Conservation (phyloP, 208 protist genomes). For the Trypanosoma lewisi region DNA sequence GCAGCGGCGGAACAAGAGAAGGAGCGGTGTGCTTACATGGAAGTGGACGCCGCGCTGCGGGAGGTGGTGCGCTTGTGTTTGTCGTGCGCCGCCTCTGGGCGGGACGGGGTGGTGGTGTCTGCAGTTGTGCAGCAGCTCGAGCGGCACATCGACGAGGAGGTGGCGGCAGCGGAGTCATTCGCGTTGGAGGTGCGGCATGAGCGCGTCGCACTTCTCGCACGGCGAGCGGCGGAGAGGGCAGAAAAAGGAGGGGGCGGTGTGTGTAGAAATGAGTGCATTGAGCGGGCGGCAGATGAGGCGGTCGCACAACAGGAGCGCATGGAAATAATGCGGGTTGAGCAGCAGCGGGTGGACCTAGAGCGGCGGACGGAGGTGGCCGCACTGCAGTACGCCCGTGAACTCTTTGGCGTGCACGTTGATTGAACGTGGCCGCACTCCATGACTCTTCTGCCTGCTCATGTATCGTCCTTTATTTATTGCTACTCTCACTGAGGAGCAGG, state of each 20-base stretch:
- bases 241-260: neutral
- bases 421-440: too few species aligned
- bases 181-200: conserved; percentile 4
- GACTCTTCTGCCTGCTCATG: too few species aligned
- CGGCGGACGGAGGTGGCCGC: conserved; percentile 21
- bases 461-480: too few species aligned
- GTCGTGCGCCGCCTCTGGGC: neutral
- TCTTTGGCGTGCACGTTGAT: conserved; percentile 19
- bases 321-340: conserved; percentile 21
- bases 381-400: conserved; percentile 16
- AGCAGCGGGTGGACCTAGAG: conserved; percentile 22
- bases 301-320: conserved; percentile 1
- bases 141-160: neutral
- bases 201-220: conserved; percentile 1
- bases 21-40: conserved; percentile 1
- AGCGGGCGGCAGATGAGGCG: conserved; percentile 5
- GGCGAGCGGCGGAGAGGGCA: neutral
- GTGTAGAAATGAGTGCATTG: neutral
- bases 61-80: conserved; percentile 15
- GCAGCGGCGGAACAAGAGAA: neutral
- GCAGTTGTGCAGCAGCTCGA: neutral
- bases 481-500: too few species aligned
- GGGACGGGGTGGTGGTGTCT: neutral
- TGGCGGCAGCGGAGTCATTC: conserved; percentile 8
- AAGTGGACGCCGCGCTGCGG: neutral